Evolutionary conservation across 345 rosid genomes (phyloP), one percentile per base, ranked within the genome.

Genomic region (Pugionium dolabratum): DNA sequence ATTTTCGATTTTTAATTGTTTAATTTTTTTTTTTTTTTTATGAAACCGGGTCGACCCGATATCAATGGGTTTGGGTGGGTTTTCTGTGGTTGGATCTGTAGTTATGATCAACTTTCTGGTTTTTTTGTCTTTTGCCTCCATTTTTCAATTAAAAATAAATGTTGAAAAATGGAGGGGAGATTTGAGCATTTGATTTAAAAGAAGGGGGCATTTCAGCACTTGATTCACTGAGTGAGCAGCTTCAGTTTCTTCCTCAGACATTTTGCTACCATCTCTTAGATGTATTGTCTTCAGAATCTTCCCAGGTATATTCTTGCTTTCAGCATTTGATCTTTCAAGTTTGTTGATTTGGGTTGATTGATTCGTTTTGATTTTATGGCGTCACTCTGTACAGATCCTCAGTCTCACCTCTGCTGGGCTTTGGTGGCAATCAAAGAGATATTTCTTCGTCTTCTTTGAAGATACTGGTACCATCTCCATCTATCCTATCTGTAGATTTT

Each of bases 271-370:
- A 57, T 35, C 40, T 54, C 54, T 50, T 31, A 50, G 18, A 64
- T 71, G 97, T 82, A 82, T 58, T 81, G 85, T 58, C 88, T 84
- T 54, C 90, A 83, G 50, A 75, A 71, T 78, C 89, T 85, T 39
- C 67, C 83, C 26, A 83, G 86, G 96, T 88, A 37, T 6, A 49
- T 43, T 41, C 40, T 67, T n/a, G n/a, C 44, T 36, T 45, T 67
- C 52, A 8, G 2, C 45, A 44, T 33, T 10, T 51, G 2, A 9
- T 6, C 39, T 64, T 48, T 9, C 7, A 0, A 5, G 25, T 7
- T 5, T 34, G 18, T 11, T 2, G 4, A 7, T 44, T 41, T 59
- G 2, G 4, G 5, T 9, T 27, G 26, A 6, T 49, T 45, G 9
- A 10, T 33, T 28, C 9, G 7, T 2, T 68, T 39, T 27, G 7